phyloP scores from a whole-genome alignment of 2,329 filamentous ascomycete species.

The Paecilomyces sp. region DNA sequence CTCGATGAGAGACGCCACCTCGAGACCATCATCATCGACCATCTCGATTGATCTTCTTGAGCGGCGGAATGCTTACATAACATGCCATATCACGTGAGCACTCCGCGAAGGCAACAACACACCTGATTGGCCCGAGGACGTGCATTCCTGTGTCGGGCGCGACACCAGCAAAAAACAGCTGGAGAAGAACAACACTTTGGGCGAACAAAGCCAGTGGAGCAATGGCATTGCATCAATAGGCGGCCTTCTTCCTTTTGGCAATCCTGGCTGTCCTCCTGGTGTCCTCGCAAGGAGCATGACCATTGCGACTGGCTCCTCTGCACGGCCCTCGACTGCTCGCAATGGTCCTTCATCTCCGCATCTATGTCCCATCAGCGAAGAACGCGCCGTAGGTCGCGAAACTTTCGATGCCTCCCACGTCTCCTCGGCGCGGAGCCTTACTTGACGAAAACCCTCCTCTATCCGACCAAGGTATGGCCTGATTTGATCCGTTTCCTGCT shows the following conservation, averaged over 20 bases:
- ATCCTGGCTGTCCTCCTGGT: neutral
- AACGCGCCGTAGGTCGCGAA: slow-evolving; percentile 39
- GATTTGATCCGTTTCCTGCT: neutral
- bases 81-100: neutral
- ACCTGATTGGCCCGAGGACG: neutral
- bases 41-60: neutral
- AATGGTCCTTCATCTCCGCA: slow-evolving; percentile 32
- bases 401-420: slow-evolving; percentile 44
- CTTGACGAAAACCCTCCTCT: slow-evolving; percentile 41
- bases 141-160: neutral
- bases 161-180: neutral
- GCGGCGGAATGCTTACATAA: neutral
- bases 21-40: neutral
- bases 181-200: neutral
- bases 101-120: neutral
- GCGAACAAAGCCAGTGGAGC: neutral
- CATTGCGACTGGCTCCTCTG: slow-evolving; percentile 6
- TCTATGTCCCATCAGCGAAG: slow-evolving; percentile 37
- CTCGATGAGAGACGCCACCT: neutral
- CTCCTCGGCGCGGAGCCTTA: slow-evolving; percentile 33
- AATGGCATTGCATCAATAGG: neutral
- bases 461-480: slow-evolving; percentile 51
- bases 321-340: slow-evolving; percentile 18
- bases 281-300: neutral
- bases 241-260: neutral